A percentile compares a stretch with the other conserved stretches of the same genome.
phyloP scores from a whole-genome alignment of 495 filamentous ascomycete genomes.

The Penicillium pancosmium region DNA sequence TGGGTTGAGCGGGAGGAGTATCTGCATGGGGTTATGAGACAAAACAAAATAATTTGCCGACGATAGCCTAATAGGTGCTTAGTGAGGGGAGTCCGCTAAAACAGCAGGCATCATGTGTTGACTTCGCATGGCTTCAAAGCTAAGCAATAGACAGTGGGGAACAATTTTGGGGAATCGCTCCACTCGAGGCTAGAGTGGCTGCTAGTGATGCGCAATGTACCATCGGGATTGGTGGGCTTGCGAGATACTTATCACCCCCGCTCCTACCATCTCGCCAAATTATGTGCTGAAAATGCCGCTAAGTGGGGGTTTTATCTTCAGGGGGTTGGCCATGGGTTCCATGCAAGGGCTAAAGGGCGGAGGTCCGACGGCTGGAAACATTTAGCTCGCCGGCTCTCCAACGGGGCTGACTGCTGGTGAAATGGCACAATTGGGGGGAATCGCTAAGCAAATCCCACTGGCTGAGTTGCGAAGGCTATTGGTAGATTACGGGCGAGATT shows the following conservation, averaged over 20 bases:
- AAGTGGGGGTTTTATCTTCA: constrained; percentile 1
- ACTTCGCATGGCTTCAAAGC: constrained; percentile 7
- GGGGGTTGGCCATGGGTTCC: background rate
- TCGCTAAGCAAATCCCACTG: too few relatives aligned
- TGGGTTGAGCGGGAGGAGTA: background rate
- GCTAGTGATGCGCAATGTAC: background rate
- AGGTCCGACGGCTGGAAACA: constrained; percentile 19
- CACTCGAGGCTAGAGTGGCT: background rate
- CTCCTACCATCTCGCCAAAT: background rate
- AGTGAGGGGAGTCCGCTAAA: background rate
- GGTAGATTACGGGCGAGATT: too few relatives aligned
- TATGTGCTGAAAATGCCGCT: background rate
- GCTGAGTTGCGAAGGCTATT: too few relatives aligned
- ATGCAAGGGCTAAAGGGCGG: constrained; percentile 25
- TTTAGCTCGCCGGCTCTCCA: background rate
- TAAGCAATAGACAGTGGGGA: constrained; percentile 23
- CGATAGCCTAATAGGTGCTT: background rate
- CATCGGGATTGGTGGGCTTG: too few relatives aligned
- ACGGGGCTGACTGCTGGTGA: constrained; percentile 5
- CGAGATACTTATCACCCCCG: constrained; percentile 11
- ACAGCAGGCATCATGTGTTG: constrained; percentile 6
- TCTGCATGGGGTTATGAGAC: constrained; percentile 8
- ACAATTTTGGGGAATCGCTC: constrained; percentile 10
- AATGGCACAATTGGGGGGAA: background rate
- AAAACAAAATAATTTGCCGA: constrained; percentile 5